Evolutionary conservation across 495 filamentous ascomycete genomes (phyloP), one percentile per base, ranked within the genome.

Genomic region (Aspergillus haitiensis): DNA sequence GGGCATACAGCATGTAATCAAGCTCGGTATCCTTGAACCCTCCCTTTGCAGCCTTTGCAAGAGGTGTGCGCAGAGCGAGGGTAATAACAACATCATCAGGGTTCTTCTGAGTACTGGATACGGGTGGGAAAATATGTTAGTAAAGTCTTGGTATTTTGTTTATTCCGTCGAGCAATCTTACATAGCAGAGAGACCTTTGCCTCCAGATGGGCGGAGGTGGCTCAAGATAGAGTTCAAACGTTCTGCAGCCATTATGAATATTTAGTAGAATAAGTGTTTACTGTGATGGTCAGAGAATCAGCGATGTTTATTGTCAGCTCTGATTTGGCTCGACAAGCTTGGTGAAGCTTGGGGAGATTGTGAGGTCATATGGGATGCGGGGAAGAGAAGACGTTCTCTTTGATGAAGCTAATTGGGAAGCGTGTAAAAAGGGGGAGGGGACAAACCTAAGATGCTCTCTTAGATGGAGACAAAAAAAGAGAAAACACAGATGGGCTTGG

Each of bases 81-180:
- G 91, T 95, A 64, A 98, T 94, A 62, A 98, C 94, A 15, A 97
- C 82, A 82, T 98, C 94, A 74, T 98, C 94, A 59, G 93, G 85
- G 72, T 93, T 95, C 80, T 97, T 93, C 58, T 90, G 87, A 18
- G 90, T 94, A 73, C 93, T 97, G 66, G 52, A 53, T 13, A 44
- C 32, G 58, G 9, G 44, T 66, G 45, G 60, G 61, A 49, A 51
- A 53, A 34, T 31, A 32, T 27, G 34, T 56, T 1, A 12, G 44
- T 7, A 37, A 55, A 36, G 35, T 13, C 11, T 39, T 15, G 18
- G 35, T 37, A 44, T 55, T 39, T 55, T 49, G 12, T 8, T 8
- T 46, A 16, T 15, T 47, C 40, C 7, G 31, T 50, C 35, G 45
- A 58, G 15, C 32, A 5, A 7, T 56, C 86, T 80, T 84, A 96